phyloP scores from a whole-genome alignment of 495 filamentous ascomycete genomes.

The Tuber melanosporum region DNA sequence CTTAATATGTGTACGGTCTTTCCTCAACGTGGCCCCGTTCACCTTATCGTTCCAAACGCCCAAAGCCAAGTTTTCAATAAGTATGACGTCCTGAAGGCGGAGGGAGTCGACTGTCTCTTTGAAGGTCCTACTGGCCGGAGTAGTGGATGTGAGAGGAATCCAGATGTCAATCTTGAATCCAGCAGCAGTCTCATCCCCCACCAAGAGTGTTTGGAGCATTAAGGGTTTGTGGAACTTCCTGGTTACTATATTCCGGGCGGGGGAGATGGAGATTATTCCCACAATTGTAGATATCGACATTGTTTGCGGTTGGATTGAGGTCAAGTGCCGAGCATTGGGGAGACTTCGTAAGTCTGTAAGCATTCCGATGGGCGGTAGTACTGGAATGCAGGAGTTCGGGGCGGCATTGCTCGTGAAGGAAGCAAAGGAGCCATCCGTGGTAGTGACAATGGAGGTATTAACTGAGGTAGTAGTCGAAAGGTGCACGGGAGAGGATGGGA shows the following conservation, averaged over 20 bases:
- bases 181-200: slow-evolving; percentile 78
- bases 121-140: slow-evolving; percentile 47
- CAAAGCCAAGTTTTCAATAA: slow-evolving; percentile 35
- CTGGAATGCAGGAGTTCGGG: slow-evolving; percentile 8
- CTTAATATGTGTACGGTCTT: slow-evolving; percentile 63
- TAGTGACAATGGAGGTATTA: slow-evolving; percentile 18
- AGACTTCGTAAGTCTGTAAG: slow-evolving; percentile 64
- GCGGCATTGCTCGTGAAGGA: slow-evolving; percentile 4
- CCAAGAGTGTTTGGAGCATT: slow-evolving; percentile 55
- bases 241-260: slow-evolving; percentile 53
- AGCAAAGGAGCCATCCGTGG: slow-evolving; percentile 14
- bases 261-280: slow-evolving; percentile 64
- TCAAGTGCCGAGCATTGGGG: slow-evolving; percentile 61
- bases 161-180: slow-evolving; percentile 82
- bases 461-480: slow-evolving; percentile 15
- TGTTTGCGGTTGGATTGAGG: slow-evolving; percentile 67
- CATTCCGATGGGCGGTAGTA: slow-evolving; percentile 22
- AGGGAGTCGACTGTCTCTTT: slow-evolving; percentile 30
- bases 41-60: slow-evolving; percentile 32
- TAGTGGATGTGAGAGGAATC: slow-evolving; percentile 48
- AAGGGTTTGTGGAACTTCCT: slow-evolving; percentile 22
- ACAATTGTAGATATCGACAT: slow-evolving; percentile 71
- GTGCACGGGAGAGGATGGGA: slow-evolving; percentile 28
- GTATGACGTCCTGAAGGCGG: slow-evolving; percentile 34
- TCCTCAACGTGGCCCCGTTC: slow-evolving; percentile 48